phyloP scores from a whole-genome alignment of 257 asterid genomes.

The Plectranthus barbatus region DNA sequence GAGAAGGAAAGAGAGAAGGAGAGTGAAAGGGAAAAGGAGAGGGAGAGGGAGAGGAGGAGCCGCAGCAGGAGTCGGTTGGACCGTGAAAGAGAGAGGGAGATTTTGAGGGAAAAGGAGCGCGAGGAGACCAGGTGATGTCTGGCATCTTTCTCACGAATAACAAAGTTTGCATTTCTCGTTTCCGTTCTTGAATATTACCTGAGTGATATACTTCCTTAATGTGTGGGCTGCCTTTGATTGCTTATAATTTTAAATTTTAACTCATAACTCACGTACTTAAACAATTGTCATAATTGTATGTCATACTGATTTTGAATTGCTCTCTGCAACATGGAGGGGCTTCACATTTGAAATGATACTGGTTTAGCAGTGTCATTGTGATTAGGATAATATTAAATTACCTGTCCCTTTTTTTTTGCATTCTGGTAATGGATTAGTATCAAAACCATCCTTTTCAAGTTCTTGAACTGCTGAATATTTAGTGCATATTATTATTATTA shows the following conservation, averaged over 20 bases:
- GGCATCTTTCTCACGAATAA: neutral
- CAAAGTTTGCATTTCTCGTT: neutral
- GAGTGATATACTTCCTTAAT: neutral
- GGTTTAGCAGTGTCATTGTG: neutral
- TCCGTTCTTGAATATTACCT: neutral
- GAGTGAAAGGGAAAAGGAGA: conserved; percentile 23
- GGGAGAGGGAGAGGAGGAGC: conserved; percentile 53
- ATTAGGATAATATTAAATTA: neutral
- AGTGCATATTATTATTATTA: neutral
- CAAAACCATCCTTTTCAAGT: neutral
- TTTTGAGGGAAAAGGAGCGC: conserved; percentile 58
- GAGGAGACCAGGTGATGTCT: conserved; percentile 83
- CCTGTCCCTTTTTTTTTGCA: neutral
- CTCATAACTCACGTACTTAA: too few relatives aligned
- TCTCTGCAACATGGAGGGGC: neutral
- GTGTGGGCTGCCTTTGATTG: too few relatives aligned
- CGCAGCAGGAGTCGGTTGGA: conserved; percentile 73
- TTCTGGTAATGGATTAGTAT: neutral
- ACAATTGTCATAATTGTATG: too few relatives aligned
- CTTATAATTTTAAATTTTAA: too few relatives aligned
- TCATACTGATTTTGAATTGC: neutral
- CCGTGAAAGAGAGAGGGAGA: conserved; percentile 60
- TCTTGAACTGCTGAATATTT: neutral
- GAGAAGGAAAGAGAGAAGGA: conserved; percentile 33
- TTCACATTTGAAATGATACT: neutral